A percentile compares a stretch with the other conserved stretches of the same genome.
These are phyloP conservation scores for Ophiostoma sp. DNA, from an alignment of 2,329 filamentous ascomycete genomes.

Conservation along the genomic window DNA sequence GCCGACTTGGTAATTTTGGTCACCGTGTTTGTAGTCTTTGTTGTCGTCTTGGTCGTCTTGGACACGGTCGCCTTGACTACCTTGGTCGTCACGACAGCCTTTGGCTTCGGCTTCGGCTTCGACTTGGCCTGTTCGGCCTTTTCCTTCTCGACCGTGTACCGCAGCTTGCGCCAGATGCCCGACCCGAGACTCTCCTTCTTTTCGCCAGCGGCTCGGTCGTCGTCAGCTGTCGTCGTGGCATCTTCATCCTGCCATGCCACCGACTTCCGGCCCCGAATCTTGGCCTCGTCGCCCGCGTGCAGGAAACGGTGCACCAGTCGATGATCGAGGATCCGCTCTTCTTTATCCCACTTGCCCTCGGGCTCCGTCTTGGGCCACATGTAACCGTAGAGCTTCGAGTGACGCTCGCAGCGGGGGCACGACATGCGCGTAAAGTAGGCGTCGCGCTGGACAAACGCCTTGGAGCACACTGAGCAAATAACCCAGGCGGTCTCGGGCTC, in stretches of 20 bases:
- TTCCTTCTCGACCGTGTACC: conserved; percentile 26
- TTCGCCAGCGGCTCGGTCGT: background rate
- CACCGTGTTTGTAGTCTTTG: background rate
- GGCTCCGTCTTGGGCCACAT: conserved; percentile 94
- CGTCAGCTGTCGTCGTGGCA: background rate
- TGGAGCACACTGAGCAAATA: conserved; percentile 79
- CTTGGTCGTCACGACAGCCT: background rate
- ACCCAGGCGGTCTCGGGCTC: conserved; percentile 81
- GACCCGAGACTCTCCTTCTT: conserved; percentile 23
- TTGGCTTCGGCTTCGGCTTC: background rate
- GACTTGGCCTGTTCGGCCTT: background rate
- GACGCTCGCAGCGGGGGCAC: conserved; percentile 90
- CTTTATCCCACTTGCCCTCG: conserved; percentile 70
- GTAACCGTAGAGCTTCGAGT: conserved; percentile 93
- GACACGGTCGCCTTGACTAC: conserved; percentile 7
- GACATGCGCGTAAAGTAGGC: conserved; percentile 82
- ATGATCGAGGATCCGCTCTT: conserved; percentile 76
- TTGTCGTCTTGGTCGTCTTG: background rate
- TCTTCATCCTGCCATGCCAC: background rate
- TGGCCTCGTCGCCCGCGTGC: conserved; percentile 65
- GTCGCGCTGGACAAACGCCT: conserved; percentile 82
- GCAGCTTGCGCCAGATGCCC: conserved; percentile 31
- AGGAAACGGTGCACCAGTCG: conserved; percentile 85
- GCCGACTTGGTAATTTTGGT: background rate
- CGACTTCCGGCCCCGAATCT: conserved; percentile 46